Evolutionary conservation across 257 asterid species (phyloP).

Genomic region (Linaria vulgaris): DNA sequence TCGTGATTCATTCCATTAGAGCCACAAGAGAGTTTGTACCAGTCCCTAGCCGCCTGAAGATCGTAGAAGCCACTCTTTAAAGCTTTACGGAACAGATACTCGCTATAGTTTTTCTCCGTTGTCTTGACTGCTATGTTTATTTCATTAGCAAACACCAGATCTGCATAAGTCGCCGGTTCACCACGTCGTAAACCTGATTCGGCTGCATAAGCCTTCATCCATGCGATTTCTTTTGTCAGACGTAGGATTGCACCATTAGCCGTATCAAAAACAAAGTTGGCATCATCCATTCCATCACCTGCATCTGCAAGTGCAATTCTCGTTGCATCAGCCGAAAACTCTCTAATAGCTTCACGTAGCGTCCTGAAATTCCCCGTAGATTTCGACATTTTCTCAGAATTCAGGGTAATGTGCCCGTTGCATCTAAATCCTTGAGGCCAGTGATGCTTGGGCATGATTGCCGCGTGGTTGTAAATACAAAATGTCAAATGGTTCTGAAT

Average conservation of each 20-base stretch:
- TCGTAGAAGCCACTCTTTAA: conserved; percentile 21
- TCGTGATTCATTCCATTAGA: conserved; percentile 24
- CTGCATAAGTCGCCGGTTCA: conserved; percentile 58
- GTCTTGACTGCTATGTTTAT: conserved; percentile 68
- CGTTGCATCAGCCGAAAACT: conserved; percentile 95
- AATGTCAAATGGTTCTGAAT: conserved; percentile 92
- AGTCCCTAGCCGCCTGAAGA: conserved; percentile 27
- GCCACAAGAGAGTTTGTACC: conserved; percentile 20
- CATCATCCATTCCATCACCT: conserved; percentile 98
- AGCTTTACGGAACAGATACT: conserved; percentile 60
- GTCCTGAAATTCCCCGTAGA: conserved; percentile 94
- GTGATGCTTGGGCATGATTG: conserved; percentile 70
- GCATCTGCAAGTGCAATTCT: conserved; percentile 97
- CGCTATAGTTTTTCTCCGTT: conserved; percentile 72
- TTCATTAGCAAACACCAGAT: conserved; percentile 77
- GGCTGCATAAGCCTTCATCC: conserved; percentile 79
- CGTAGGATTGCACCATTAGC: conserved; percentile 92
- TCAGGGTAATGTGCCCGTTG: conserved; percentile 91
- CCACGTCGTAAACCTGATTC: conserved; percentile 64
- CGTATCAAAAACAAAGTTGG: conserved; percentile 88
- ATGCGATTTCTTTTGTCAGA: conserved; percentile 77
- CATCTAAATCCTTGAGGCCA: conserved; percentile 95
- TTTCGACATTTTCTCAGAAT: conserved; percentile 94
- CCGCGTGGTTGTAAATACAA: conserved; percentile 78
- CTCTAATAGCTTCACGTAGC: conserved; percentile 81